Evolutionary conservation across 495 filamentous ascomycete genomes (phyloP), one percentile per base, ranked within the genome.

Genomic region (Neurospora sp.): DNA sequence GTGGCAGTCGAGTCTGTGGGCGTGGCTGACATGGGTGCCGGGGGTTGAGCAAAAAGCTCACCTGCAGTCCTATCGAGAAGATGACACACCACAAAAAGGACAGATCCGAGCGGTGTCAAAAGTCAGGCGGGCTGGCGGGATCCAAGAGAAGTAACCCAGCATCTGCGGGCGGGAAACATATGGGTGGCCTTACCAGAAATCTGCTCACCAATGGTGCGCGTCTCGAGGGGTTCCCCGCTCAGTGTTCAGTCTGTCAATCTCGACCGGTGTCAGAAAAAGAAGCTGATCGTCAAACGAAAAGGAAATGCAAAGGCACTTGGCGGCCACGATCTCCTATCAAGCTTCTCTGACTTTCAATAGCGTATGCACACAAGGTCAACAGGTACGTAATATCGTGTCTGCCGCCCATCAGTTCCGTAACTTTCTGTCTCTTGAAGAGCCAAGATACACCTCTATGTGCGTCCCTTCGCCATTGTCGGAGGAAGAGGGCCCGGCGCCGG

Each of bases 61-160:
- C n/a, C n/a, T n/a, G n/a, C n/a, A 62, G 14, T 62, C 14, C 27
- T 66, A 62, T 62, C 54, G 54, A 62, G 54, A 31, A 62, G 11
- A 62, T 62, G 23, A 62, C 48, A 59, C 48, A 27, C 44, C 23
- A 62, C 39, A 71, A 75, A 77, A 76, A 70, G 74, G 59, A 38
- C 69, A 76, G 77, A 77, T 76, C 75, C 75, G 72, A 76, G 75
- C 39, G 72, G 73, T 72, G 59, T 70, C 70, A 74, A 16, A 37
- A 35, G 27, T 8, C 54, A 1, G 54, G 54, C 54, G 54, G 54
- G 54, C 27, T 62, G 73, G 71, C 59, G 75, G 74, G 73, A 44
- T 72, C 54, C 69, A 75, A 69, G 72, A 72, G 72, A 79, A 73
- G 20, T 23, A 54, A 23, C 48, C 20, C 11, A 59, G 27, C 12